A percentile compares a stretch with the other conserved stretches of the same genome.
Conservation (phyloP, 1,139 yeast species). For the Casaregolazyma suthepensis region DNA sequence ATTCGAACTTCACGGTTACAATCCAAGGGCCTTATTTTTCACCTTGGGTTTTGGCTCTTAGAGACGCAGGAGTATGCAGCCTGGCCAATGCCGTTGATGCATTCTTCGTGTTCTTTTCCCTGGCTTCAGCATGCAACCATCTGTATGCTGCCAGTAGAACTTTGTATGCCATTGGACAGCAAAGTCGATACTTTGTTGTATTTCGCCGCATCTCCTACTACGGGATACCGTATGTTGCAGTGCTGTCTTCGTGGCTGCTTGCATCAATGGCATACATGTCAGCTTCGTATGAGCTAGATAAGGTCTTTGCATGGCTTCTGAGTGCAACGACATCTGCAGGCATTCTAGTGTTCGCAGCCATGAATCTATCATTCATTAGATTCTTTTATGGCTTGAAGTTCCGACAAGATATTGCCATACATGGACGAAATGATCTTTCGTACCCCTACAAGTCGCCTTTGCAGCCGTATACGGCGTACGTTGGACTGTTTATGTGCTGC, state of each 20-base stretch:
- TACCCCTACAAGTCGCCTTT: constrained; percentile 73
- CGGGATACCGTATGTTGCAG: constrained; percentile 73
- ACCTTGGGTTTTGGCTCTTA: constrained; percentile 74
- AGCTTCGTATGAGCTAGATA: constrained; percentile 51
- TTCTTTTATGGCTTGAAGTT: constrained; percentile 62
- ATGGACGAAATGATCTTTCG: constrained; percentile 26
- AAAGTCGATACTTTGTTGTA: background rate
- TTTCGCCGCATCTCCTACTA: constrained; percentile 17
- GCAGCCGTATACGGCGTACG: constrained; percentile 68
- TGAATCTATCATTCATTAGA: constrained; percentile 66
- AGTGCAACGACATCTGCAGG: constrained; percentile 66
- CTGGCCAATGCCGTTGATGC: constrained; percentile 60
- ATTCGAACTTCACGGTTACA: background rate
- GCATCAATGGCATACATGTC: constrained; percentile 58
- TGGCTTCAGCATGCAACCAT: constrained; percentile 72
- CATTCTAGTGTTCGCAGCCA: constrained; percentile 72
- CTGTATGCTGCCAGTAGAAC: constrained; percentile 77
- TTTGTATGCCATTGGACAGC: constrained; percentile 56
- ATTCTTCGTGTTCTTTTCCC: constrained; percentile 64
- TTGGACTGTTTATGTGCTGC: constrained; percentile 55
- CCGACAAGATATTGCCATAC: constrained; percentile 32
- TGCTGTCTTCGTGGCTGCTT: constrained; percentile 53
- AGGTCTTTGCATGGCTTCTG: constrained; percentile 61
- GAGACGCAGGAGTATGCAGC: constrained; percentile 58
- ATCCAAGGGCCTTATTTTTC: constrained; percentile 8